Evolutionary conservation across 1,284 basidiomycete species (phyloP).

Genomic region (Irpex sp.): DNA sequence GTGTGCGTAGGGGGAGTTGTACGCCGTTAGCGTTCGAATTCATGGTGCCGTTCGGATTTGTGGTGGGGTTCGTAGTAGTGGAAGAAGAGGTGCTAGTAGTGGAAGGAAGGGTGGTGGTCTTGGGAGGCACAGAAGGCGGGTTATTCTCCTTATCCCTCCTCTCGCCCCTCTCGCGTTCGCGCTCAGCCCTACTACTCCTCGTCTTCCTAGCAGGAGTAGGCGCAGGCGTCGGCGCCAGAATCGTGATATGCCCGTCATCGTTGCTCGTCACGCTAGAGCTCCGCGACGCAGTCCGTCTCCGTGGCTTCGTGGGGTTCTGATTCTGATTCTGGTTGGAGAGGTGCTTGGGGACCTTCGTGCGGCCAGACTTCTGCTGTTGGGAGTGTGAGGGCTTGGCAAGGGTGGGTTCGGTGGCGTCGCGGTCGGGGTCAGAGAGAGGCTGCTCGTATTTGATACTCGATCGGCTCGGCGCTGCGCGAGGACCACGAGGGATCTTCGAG

Average conservation of each 20-base stretch:
- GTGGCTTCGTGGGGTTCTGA: neutral
- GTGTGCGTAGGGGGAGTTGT: conserved; percentile 18
- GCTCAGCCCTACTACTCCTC: neutral
- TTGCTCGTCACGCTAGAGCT: conserved; percentile 7
- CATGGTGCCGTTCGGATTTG: too few species aligned
- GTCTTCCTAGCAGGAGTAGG: neutral
- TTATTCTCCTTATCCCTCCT: conserved; percentile 24
- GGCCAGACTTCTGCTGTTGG: neutral
- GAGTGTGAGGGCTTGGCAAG: neutral
- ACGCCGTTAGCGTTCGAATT: too few species aligned
- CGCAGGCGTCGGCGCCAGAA: neutral
- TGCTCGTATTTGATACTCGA: conserved; percentile 1
- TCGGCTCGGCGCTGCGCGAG: conserved; percentile 18
- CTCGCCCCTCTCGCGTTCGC: neutral
- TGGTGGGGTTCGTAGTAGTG: neutral
- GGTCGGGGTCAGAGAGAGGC: neutral
- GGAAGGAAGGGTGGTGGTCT: neutral
- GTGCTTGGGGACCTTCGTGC: conserved; percentile 11
- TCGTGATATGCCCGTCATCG: neutral
- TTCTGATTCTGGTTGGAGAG: conserved; percentile 4
- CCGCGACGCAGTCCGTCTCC: conserved; percentile 4
- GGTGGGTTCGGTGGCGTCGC: neutral
- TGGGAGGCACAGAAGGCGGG: conserved; percentile 13
- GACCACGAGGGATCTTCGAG: conserved; percentile 23
- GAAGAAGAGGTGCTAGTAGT: neutral